These are phyloP conservation scores for Sarcomyxa edulis DNA, from an alignment of 768 basidiomycete genomes.

Conservation along the genomic window DNA sequence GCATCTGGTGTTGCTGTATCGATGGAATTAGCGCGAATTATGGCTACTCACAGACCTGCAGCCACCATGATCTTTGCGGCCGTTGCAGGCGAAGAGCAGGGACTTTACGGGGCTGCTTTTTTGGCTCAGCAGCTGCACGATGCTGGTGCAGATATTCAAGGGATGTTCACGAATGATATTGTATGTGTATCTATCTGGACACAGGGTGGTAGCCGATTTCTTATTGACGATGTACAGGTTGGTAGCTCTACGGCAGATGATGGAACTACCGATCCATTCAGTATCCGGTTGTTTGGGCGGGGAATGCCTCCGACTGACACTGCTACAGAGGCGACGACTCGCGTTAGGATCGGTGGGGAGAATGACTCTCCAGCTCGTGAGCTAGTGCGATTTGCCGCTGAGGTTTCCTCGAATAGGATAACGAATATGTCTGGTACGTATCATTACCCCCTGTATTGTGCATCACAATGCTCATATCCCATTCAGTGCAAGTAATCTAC, in stretches of 20 bases:
- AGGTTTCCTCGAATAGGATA: slow-evolving; percentile 41
- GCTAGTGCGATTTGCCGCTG: slow-evolving; percentile 45
- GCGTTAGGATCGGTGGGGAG: slow-evolving; percentile 42
- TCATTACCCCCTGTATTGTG: too few relatives aligned
- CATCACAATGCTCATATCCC: neutral
- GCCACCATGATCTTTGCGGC: slow-evolving; percentile 50
- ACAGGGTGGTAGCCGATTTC: too few relatives aligned
- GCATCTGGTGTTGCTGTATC: slow-evolving; percentile 50
- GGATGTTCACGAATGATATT: slow-evolving; percentile 55
- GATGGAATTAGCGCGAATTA: slow-evolving; percentile 46
- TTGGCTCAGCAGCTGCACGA: slow-evolving; percentile 37
- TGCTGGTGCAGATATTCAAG: slow-evolving; percentile 44
- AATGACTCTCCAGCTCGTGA: slow-evolving; percentile 49
- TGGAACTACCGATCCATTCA: slow-evolving; percentile 37
- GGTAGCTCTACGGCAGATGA: slow-evolving; percentile 47
- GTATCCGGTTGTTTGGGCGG: slow-evolving; percentile 46
- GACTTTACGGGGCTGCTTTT: slow-evolving; percentile 41
- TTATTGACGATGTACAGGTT: too few relatives aligned
- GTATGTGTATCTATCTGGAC: too few relatives aligned
- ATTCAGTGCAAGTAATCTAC: slow-evolving; percentile 43
- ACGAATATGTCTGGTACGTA: slow-evolving; percentile 47
- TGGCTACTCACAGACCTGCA: slow-evolving; percentile 39
- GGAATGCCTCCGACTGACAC: slow-evolving; percentile 44
- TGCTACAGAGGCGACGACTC: slow-evolving; percentile 24
- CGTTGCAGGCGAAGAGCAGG: slow-evolving; percentile 50